These are phyloP conservation scores for Fonsecaea pugnacius DNA, from an alignment of 2,329 filamentous ascomycete species.

Conservation along the genomic window DNA sequence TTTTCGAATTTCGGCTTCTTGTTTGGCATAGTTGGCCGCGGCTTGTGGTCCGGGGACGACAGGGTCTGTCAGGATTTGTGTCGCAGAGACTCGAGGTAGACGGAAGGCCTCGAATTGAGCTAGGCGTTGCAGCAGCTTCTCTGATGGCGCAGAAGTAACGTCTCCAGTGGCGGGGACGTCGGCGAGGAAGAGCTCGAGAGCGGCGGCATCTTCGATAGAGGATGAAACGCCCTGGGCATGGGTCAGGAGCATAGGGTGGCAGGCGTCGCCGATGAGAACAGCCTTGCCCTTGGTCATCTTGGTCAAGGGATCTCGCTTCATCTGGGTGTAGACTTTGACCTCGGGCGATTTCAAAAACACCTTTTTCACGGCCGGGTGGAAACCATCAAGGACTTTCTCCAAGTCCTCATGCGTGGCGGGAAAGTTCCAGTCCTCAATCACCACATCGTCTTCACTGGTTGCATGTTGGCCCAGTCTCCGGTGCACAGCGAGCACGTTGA, in stretches of 20 bases:
- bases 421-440: constrained; percentile 38
- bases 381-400: constrained; percentile 35
- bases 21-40: constrained; percentile 34
- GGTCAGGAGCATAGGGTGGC: constrained; percentile 36
- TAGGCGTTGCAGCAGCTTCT: constrained; percentile 32
- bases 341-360: constrained; percentile 35
- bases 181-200: constrained; percentile 35
- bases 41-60: constrained; percentile 36
- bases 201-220: constrained; percentile 37
- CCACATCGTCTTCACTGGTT: constrained; percentile 32
- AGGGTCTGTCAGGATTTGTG: constrained; percentile 37
- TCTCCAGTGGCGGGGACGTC: constrained; percentile 26
- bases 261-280: constrained; percentile 66
- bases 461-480: constrained; percentile 34
- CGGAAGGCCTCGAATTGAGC: constrained; percentile 34
- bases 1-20: constrained; percentile 35
- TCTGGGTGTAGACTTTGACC: constrained; percentile 38
- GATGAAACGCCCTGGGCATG: constrained; percentile 37
- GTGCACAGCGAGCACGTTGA: constrained; percentile 36
- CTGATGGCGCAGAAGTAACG: constrained; percentile 26
- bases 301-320: constrained; percentile 35
- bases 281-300: constrained; percentile 60
- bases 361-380: constrained; percentile 36
- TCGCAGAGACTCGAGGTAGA: constrained; percentile 34
- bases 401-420: constrained; percentile 36